Evolutionary conservation across 2,329 filamentous ascomycete species (phyloP).

Genomic region (Cladosporium sp.): DNA sequence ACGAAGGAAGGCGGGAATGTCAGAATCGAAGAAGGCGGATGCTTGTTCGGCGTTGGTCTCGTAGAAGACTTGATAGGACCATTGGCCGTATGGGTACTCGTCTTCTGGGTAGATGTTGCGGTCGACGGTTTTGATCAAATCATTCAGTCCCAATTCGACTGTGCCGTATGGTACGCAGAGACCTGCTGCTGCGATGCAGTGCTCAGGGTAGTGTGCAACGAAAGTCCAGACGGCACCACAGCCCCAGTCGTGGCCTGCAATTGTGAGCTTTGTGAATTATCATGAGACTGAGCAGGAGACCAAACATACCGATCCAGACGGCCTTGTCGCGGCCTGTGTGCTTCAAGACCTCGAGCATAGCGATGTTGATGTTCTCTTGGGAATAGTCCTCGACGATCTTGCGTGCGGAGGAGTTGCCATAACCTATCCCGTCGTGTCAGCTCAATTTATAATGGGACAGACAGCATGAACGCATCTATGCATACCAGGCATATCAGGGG

Average conservation of each 20-base stretch:
- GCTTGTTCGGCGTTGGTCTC: slow-evolving; percentile 25
- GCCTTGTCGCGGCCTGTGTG: slow-evolving; percentile 36
- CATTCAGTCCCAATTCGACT: slow-evolving; percentile 39
- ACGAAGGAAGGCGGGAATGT: slow-evolving; percentile 26
- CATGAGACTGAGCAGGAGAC: not conserved
- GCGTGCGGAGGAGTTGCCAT: slow-evolving; percentile 31
- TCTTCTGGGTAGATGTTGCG: slow-evolving; percentile 44
- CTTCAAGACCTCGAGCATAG: slow-evolving; percentile 37
- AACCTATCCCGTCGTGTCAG: slow-evolving; percentile 20
- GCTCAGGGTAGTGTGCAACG: slow-evolving; percentile 31
- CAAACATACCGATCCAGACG: slow-evolving; percentile 40
- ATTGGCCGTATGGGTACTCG: slow-evolving; percentile 37
- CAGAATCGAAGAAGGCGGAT: slow-evolving; percentile 17
- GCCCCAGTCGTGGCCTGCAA: slow-evolving; percentile 41
- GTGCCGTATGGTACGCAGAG: slow-evolving; percentile 39
- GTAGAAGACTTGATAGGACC: slow-evolving; percentile 34
- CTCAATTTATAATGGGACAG: no score
- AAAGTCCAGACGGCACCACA: slow-evolving; percentile 30
- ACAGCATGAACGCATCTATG: no score
- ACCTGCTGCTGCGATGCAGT: slow-evolving; percentile 27
- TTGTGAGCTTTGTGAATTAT: not conserved
- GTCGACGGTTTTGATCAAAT: slow-evolving; percentile 35
- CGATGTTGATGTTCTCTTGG: slow-evolving; percentile 26
- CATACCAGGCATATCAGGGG: slow-evolving; percentile 31
- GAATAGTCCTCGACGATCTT: slow-evolving; percentile 29